These are phyloP conservation scores for Ophiostoma quercus DNA, from an alignment of 2,329 filamentous ascomycete species.

Conservation along the genomic window DNA sequence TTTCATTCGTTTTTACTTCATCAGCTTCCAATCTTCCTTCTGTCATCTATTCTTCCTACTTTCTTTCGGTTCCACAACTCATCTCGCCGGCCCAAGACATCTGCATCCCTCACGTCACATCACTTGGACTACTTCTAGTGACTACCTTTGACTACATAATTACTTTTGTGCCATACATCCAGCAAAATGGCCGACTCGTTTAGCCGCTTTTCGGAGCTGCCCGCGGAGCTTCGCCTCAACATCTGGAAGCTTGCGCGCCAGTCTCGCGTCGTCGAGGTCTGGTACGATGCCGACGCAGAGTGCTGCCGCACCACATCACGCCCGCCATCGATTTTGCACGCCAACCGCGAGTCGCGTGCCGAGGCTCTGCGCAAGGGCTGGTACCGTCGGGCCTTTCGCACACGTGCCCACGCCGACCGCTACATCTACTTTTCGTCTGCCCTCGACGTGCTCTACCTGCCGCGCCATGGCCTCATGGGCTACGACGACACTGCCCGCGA, in stretches of 20 bases:
- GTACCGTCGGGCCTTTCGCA: slow-evolving; percentile 38
- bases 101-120: not conserved
- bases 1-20: not conserved
- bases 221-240: slow-evolving; percentile 39
- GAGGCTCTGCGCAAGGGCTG: slow-evolving; percentile 36
- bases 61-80: not conserved
- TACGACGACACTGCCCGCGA: slow-evolving; percentile 41
- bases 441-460: slow-evolving; percentile 38
- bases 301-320: slow-evolving; percentile 37
- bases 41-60: not conserved
- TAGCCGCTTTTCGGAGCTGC: slow-evolving; percentile 35
- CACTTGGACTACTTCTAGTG: not conserved
- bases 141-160: no score
- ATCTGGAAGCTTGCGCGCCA: slow-evolving; percentile 39
- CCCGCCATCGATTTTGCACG: slow-evolving; percentile 40
- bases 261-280: slow-evolving; percentile 38
- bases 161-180: no score
- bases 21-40: not conserved
- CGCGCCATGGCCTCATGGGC: slow-evolving; percentile 38
- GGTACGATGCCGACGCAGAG: slow-evolving; percentile 37
- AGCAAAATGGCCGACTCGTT: slow-evolving; percentile 26
- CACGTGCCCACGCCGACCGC: slow-evolving; percentile 31
- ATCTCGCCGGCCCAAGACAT: not conserved
- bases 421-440: slow-evolving; percentile 39
- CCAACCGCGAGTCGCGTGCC: slow-evolving; percentile 40